Evolutionary conservation across 192 early-diverging fungal genomes (phyloP), one percentile per base, ranked within the genome.

Genomic region (Gigaspora rosea): DNA sequence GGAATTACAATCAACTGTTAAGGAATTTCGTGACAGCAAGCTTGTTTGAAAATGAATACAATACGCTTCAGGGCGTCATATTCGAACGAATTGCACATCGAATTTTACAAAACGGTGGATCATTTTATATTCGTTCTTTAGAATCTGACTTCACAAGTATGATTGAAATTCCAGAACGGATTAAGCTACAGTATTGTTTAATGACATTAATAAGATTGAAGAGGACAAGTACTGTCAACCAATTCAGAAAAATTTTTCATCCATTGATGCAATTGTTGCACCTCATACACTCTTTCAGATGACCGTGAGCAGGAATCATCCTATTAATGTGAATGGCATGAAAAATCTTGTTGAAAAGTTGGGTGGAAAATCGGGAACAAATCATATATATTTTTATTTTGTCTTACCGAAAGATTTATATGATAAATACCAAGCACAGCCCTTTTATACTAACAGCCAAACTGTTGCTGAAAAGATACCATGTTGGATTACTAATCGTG

Each of bases 321-420:
- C 71, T 48, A 73, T 73, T 59, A 73, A 73, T 3, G 61, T 73
- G 56, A 73, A 46, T 73, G 71, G 71, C 27, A 4, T 73, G 33
- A 73, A 73, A 73, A 61, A 33, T 0, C 71, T 73, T 73, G 10
- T 41, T 61, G 27, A 61, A 20, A 73, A 73, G 9, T 73, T 73
- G n/a, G 71, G 71, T 16, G 71, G 57, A 4, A 12, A 41, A n/a
- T 47, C 32, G 11, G 71, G 16, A 61, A 57, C 20, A 70, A 49
- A 70, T 70, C 8, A 41, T 48, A 73, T 73, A 2, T 20, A 61
- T n/a, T 73, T 61, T 73, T 73, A 61, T 73, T 73, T 73, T 73
- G 58, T 73, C 47, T 0, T 73, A 61, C 58, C 57, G 18, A 57
- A 73, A 50, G 15, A 73, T 52, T 54, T 70, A 70, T 70, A 16